phyloP scores from a whole-genome alignment of 305 asterid genomes.

The Fraxinus baroniana region DNA sequence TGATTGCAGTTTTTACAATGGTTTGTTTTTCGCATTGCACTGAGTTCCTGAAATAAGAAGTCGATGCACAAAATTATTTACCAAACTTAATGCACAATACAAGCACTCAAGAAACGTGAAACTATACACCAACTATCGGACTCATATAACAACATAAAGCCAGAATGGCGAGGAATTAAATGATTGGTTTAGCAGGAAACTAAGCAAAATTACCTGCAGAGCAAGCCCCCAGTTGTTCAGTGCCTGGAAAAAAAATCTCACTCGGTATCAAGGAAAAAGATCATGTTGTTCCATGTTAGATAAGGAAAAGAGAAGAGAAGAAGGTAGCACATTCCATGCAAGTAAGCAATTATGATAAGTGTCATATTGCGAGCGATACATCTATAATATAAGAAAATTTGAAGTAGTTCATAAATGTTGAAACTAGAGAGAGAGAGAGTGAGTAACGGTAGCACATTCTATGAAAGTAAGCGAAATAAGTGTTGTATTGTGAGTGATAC shows the following conservation, averaged over 20 bases:
- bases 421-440: too few species aligned
- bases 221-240: constrained; percentile 99
- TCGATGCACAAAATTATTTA: constrained; percentile 18
- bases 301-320: not conserved
- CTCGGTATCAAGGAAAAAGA: not conserved
- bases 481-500: not conserved
- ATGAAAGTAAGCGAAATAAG: not conserved
- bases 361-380: not conserved
- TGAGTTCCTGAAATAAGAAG: constrained; percentile 76
- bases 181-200: constrained; percentile 10
- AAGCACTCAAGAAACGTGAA: constrained; percentile 18
- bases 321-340: not conserved
- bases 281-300: not conserved
- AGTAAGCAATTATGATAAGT: not conserved
- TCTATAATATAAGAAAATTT: not conserved
- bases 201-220: constrained; percentile 65
- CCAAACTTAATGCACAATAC: constrained; percentile 16
- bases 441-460: not conserved
- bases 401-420: not conserved
- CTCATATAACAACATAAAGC: constrained; percentile 16
- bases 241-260: constrained; percentile 52
- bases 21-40: constrained; percentile 95
- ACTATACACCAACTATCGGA: constrained; percentile 4
- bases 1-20: constrained; percentile 89
- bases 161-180: not conserved